Conservation (phyloP, 2,329 filamentous ascomycete species). For the Aureobasidium leucospermi region DNA sequence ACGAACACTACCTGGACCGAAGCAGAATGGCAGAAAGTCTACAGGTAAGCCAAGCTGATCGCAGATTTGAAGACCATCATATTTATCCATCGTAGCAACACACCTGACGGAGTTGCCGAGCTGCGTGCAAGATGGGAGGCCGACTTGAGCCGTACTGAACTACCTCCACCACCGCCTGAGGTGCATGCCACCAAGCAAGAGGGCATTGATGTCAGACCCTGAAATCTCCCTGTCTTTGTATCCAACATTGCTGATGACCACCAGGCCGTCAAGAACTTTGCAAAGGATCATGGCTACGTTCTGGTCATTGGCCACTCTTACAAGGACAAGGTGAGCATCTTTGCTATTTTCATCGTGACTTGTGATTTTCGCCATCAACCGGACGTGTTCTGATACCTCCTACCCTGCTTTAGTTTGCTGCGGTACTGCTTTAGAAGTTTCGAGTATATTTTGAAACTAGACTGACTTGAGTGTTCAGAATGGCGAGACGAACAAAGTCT, state of each 20-base stretch:
- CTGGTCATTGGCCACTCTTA: conserved; percentile 20
- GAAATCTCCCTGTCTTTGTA: not conserved
- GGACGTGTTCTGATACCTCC: not conserved
- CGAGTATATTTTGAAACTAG: not conserved
- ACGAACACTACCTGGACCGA: conserved; percentile 11
- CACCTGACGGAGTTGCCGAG: conserved; percentile 17
- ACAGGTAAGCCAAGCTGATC: conserved; percentile 1
- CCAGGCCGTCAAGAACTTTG: conserved; percentile 17
- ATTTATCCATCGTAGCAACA: conserved; percentile 9
- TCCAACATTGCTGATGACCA: not conserved
- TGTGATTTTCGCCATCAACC: not conserved
- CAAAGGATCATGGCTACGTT: conserved; percentile 17
- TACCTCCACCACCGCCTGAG: conserved; percentile 19
- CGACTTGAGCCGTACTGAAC: conserved; percentile 15
- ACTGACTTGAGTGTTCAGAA: conserved; percentile 5
- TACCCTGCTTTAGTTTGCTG: conserved; percentile 8
- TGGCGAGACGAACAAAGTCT: conserved; percentile 16
- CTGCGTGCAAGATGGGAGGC: conserved; percentile 18
- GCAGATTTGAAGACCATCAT: not conserved
- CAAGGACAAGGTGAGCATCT: conserved; percentile 14
- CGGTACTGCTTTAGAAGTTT: not conserved
- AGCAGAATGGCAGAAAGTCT: conserved; percentile 13
- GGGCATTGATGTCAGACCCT: conserved; percentile 13
- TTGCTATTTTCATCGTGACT: not conserved
- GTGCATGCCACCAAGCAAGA: conserved; percentile 16